Evolutionary conservation across 768 basidiomycete genomes (phyloP), one percentile per base, ranked within the genome.

Genomic region (Lepiota subincarnata): DNA sequence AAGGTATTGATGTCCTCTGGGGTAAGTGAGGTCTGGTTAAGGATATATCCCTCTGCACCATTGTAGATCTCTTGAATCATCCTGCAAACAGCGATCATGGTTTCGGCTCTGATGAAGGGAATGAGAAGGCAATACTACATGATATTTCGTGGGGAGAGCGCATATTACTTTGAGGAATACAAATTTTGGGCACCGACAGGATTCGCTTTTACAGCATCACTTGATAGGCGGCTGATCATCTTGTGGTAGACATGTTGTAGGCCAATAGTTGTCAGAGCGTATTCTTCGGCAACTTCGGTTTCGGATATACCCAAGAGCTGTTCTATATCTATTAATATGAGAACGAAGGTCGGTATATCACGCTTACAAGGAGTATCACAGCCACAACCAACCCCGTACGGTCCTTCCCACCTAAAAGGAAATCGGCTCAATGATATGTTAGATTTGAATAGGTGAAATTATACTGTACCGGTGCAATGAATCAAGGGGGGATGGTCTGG

Each of bases 241-340:
- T 66, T 50, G 3, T 65, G 62, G 11, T 67, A 44, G 10, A 59
- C 60, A 4, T 74, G 72, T 50, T 68, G 66, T 13, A 75, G 64
- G 2, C 75, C 75, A 22, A 68, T 43, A 13, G 66, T 62, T 2
- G 75, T 73, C 44, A 77, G 60, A 1, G 65, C 60, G 53, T 79
- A 78, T 53, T 78, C 76, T 13, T 65, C 60, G 7, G 62, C 60
- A 35, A 79, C 75, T 28, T 68, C 66, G 12, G 69, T 67, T 58
- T 77, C 74, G 31, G 55, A 41, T 11, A 70, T 69, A 4, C 74
- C 74, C 11, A 74, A 65, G 8, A 75, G 63, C 76, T 76, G 47
- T 34, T 19, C 16, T 36, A 51, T 10, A 2, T n/a, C 19, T 26
- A 18, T 41, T 2, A 50, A 4, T 40, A 7, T 34, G 3, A 18